Evolutionary conservation across 441 rosid species (phyloP), one percentile per base, ranked within the genome.

Genomic region (Populus hybrid): DNA sequence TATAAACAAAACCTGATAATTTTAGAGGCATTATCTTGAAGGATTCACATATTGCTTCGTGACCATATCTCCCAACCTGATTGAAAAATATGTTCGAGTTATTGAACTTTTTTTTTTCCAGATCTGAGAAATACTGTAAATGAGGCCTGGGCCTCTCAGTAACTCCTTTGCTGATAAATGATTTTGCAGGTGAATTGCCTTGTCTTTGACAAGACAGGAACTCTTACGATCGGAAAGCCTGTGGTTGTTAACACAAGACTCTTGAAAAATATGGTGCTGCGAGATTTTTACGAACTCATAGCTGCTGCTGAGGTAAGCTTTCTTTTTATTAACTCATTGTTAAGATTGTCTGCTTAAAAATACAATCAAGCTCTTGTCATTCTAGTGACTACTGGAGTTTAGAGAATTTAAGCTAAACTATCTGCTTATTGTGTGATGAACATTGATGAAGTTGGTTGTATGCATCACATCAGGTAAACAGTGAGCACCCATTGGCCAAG

Each of bases 151-250:
- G 10, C 23, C 64, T 59, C 21, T n/a, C 64, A n/a, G 24, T 21
- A 20, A 59, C 84, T 36, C 75, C 21, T 8, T 23, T 11, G 56
- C 40, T n/a, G 28, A 4, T 33, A 5, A 69, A 63, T 76, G 69
- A 74, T 56, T 69, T 79, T 80, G 82, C 79, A 93, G 99, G 97
- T 93, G 80, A 90, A 81, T 73, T 93, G 97, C 89, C 82, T 95
- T 74, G 92, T 93, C 69, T 95, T 95, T 84, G 98, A 95, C 89
- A 95, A 93, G 88, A 95, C 99, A 6, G 98, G 98, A 74, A 95
- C 98, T 42, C 98, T 92, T 33, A 95, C 99, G 1, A 82, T 87
- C 71, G 99, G 99, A 29, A 93, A 92, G 71, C 99, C 99, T 0
- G 94, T 89, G 72, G 93, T 93, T 40, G 92, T 93, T 29, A 87